A percentile compares a stretch with the other conserved stretches of the same genome.
Evolutionary conservation across 768 basidiomycete species (phyloP).

Genomic region (Rhizopogon sp.): DNA sequence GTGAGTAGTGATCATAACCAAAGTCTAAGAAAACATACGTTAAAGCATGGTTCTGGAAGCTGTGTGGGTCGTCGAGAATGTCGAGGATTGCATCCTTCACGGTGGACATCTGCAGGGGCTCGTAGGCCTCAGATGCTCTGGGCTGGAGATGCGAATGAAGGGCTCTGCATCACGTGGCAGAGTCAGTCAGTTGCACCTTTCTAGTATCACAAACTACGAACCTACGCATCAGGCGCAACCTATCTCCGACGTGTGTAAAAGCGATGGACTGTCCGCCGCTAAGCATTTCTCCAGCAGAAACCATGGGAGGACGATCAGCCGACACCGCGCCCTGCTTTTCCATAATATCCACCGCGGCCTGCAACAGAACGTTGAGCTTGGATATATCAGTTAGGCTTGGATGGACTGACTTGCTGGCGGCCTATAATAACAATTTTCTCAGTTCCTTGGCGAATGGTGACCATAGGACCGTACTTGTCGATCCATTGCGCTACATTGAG

Average conservation of each 20-base stretch:
- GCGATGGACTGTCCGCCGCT: slow-evolving; percentile 49
- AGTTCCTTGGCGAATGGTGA: slow-evolving; percentile 44
- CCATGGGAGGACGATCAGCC: slow-evolving; percentile 42
- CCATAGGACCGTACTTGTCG: slow-evolving; percentile 51
- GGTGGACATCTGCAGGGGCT: slow-evolving; percentile 35
- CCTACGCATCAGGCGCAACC: slow-evolving; percentile 52
- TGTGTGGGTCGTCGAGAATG: slow-evolving; percentile 9
- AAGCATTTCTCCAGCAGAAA: slow-evolving; percentile 49
- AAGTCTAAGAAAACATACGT: slow-evolving; percentile 37
- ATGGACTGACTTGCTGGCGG: slow-evolving; percentile 10
- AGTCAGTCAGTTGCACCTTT: no score
- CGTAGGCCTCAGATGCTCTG: slow-evolving; percentile 39
- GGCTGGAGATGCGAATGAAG: slow-evolving; percentile 51
- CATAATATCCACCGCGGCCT: slow-evolving; percentile 56
- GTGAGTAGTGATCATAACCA: slow-evolving; percentile 22
- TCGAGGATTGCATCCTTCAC: slow-evolving; percentile 9
- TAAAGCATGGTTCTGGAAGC: slow-evolving; percentile 5
- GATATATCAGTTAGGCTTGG: background rate
- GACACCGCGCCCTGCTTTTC: slow-evolving; percentile 48
- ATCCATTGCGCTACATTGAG: slow-evolving; percentile 44
- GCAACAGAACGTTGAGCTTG: slow-evolving; percentile 9
- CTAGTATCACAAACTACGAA: slow-evolving; percentile 15
- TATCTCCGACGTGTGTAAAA: slow-evolving; percentile 42
- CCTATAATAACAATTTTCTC: slow-evolving; percentile 14
- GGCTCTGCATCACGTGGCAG: slow-evolving; percentile 28